Evolutionary conservation across 2,329 filamentous ascomycete species (phyloP), one percentile per base, ranked within the genome.

Genomic region (Ascochyta viciae-villosae): DNA sequence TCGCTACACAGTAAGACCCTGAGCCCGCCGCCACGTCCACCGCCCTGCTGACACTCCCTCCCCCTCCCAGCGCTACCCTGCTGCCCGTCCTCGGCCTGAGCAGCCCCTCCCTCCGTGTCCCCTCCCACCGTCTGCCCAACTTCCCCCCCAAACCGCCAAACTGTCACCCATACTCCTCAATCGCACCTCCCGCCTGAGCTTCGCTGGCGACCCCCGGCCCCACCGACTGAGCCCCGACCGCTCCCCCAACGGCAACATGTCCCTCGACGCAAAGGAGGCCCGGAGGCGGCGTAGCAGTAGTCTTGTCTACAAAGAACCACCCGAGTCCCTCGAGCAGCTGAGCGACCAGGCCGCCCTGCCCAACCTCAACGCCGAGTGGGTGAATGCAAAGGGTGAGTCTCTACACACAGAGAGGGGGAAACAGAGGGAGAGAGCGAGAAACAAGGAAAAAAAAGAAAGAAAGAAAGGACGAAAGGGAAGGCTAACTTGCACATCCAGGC

Each of bases 321-420:
- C 89, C 58, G 95, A 99, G 83, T 96, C 94, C 53, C 87, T 97
- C 74, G 95, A 99, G 83, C 95, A 97, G 80, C 91, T 96, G 78
- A 97, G 90, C 74, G 95, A 99, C 78, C 95, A 98, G 83, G 91
- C 92, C 54, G 91, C 91, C 34, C 83, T 97, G 68, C 95, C 95
- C 48, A 99, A 99, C 74, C 81, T 97, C 73, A 99, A 99, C 78
- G 92, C 95, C 67, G 91, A 97, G 80, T 99, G 95, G 95, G 96
- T 97, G 66, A 98, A 98, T 78, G 91, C 93, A 72, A 99, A 99
- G 87, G 95, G 95, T 98, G 81, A 80, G 85, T 76, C 12, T 9
- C 26, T 35, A 7, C 16, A 12, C 29, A 24, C 26, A n/a, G 24
- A 10, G 27, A 9, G 27, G 12, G 27, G 12, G 4, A 31, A 3